Evolutionary conservation across 148 eudicot genomes (phyloP), one percentile per base, ranked within the genome.

Genomic region (Spergularia marina): DNA sequence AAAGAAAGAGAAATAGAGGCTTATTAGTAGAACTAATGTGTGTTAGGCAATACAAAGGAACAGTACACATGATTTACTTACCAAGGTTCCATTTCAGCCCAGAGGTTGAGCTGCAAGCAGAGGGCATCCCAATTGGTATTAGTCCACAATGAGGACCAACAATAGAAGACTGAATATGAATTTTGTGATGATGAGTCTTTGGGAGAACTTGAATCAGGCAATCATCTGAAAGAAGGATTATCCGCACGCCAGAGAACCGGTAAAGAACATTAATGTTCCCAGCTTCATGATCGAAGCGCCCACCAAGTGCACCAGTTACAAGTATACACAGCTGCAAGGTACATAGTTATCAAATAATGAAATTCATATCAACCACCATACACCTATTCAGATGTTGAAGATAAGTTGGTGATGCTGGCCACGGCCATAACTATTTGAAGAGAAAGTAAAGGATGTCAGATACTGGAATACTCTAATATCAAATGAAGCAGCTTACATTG

Each of bases 101-200:
- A 10, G 98, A 86, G 70, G 97, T 91, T 58, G 91, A 90, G 75
- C 82, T 87, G 71, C 85, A 84, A 75, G 79, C 30, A 40, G 93
- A 85, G 6, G 92, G 87, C 74, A 55, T 72, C 15, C 91, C 91
- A 62, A 94, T 85, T 20, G 97, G 98, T 76, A 91, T 63, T 18
- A 94, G 92, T 65, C 98, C 98, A 84, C 98, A 94, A 85, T 91
- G 97, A 55, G 97, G 97, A 68, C 98, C 98, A 78, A 90, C 98
- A 70, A 84, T 74, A 30, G 93, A 82, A 73, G 88, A 53, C 73
- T 80, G 84, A 21, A 91, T 85, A 72, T 82, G 86, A 67, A 94
- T 90, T 84, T 91, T 81, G 71, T 94, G 98, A 77, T n/a, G 81
- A 70, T 82, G 93, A 81, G 87, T 81, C 75, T 74, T 82, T 8